A percentile compares a stretch with the other conserved stretches of the same genome.
Evolutionary conservation across 1,139 yeast species (phyloP).

Genomic region (Hyphopichia wangnamkhiaoensis): DNA sequence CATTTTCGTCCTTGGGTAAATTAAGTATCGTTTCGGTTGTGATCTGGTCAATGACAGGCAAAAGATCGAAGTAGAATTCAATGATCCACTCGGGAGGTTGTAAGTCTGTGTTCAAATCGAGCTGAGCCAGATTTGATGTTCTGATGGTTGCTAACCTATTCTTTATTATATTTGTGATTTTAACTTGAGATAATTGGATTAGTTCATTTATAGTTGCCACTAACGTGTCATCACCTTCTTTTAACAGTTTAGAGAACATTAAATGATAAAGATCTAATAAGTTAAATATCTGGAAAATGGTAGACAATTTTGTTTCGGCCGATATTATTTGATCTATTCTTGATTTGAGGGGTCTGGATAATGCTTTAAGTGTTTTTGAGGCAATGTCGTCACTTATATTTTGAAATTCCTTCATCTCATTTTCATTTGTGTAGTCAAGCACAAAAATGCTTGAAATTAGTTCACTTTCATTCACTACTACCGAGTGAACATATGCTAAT

Average conservation of each 20-base stretch:
- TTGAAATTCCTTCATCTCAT: slow-evolving; percentile 24
- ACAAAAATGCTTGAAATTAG: slow-evolving; percentile 52
- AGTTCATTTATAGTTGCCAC: slow-evolving; percentile 26
- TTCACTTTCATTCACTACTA: slow-evolving; percentile 89
- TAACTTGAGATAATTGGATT: slow-evolving; percentile 35
- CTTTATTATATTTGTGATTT: slow-evolving; percentile 40
- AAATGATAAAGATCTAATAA: slow-evolving; percentile 66
- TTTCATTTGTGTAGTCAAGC: slow-evolving; percentile 14
- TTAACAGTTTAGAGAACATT: slow-evolving; percentile 61
- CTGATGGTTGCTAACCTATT: slow-evolving; percentile 44
- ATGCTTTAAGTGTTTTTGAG: slow-evolving; percentile 32
- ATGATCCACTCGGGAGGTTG: slow-evolving; percentile 77
- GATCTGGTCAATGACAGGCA: slow-evolving; percentile 50
- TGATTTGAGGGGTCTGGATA: slow-evolving; percentile 41
- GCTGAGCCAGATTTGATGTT: slow-evolving; percentile 40
- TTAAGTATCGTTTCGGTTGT: slow-evolving; percentile 41
- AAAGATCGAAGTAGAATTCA: slow-evolving; percentile 52
- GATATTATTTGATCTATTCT: slow-evolving; percentile 70
- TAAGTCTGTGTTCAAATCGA: slow-evolving; percentile 48
- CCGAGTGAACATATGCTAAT: slow-evolving; percentile 83
- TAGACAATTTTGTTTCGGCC: slow-evolving; percentile 59
- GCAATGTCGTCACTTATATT: slow-evolving; percentile 33
- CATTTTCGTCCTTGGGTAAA: slow-evolving; percentile 32
- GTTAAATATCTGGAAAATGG: slow-evolving; percentile 59
- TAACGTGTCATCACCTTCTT: slow-evolving; percentile 18